phyloP scores from a whole-genome alignment of 129 eudicot genomes.

The Escallonia rubra region DNA sequence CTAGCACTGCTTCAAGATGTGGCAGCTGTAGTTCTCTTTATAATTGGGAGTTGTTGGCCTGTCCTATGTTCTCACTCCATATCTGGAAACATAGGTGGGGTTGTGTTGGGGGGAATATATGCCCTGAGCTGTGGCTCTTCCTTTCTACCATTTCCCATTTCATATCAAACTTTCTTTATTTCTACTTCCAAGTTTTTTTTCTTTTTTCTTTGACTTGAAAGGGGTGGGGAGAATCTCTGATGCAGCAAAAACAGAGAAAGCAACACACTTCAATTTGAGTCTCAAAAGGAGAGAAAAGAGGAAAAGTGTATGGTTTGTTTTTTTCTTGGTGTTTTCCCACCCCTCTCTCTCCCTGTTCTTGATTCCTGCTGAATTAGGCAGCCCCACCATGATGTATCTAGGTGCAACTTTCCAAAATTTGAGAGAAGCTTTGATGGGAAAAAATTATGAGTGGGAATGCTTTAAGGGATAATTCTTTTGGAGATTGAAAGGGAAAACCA shows the following conservation, averaged over 20 bases:
- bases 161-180: constrained; percentile 25
- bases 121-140: constrained; percentile 70
- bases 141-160: constrained; percentile 58
- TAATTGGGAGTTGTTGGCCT: constrained; percentile 40
- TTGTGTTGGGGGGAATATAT: constrained; percentile 83
- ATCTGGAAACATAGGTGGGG: constrained; percentile 96
- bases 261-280: constrained; percentile 65
- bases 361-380: constrained; percentile 54
- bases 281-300: constrained; percentile 64
- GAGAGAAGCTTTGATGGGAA: constrained; percentile 40
- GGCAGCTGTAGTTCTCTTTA: constrained; percentile 27
- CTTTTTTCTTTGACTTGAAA: constrained; percentile 79
- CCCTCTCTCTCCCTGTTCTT: constrained; percentile 12
- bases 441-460: constrained; percentile 43
- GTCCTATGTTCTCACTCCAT: constrained; percentile 80
- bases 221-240: constrained; percentile 78
- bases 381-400: constrained; percentile 78
- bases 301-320: constrained; percentile 83
- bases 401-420: constrained; percentile 50
- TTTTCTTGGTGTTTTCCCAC: constrained; percentile 54
- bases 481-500: constrained; percentile 49
- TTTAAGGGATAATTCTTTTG: constrained; percentile 44
- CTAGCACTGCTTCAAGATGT: constrained; percentile 9
- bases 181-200: constrained; percentile 10
- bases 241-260: constrained; percentile 90